Conservation (phyloP, 1,284 basidiomycete species). For the Ceratobasidium sp. region DNA sequence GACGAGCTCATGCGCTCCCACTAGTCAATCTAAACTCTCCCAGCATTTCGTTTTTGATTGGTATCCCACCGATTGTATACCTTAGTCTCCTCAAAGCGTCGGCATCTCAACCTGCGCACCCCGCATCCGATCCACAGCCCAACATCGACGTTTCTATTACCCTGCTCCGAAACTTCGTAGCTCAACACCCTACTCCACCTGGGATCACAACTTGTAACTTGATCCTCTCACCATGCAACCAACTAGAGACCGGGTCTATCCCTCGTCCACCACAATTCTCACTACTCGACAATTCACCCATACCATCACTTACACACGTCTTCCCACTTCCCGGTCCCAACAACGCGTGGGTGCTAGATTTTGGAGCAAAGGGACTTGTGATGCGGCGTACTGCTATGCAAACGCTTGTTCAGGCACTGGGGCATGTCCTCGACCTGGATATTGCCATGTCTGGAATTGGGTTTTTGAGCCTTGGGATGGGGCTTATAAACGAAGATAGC, state of each 20-base stretch:
- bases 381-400: constrained; percentile 42
- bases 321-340: constrained; percentile 21
- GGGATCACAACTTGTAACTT: constrained; percentile 74
- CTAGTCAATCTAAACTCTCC: constrained; percentile 76
- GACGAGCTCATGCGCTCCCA: constrained; percentile 74
- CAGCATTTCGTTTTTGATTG: constrained; percentile 76
- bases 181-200: constrained; percentile 57
- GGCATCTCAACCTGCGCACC: constrained; percentile 50
- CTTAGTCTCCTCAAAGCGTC: constrained; percentile 67
- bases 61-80: constrained; percentile 77
- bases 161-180: constrained; percentile 66
- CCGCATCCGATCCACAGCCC: constrained; percentile 56
- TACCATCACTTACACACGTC: constrained; percentile 2
- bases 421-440: constrained; percentile 21
- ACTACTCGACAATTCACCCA: constrained; percentile 1
- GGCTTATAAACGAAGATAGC: constrained; percentile 29
- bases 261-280: constrained; percentile 34
- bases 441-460: constrained; percentile 18
- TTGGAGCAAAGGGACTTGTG: constrained; percentile 32
- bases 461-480: constrained; percentile 32
- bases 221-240: constrained; percentile 62
- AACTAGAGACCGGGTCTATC: not conserved
- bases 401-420: constrained; percentile 29
- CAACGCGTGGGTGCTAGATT: constrained; percentile 33
- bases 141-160: constrained; percentile 68